Percentiles rank a stretch among this genome's conserved stretches.
Evolutionary conservation across 208 protist species (phyloP).

Genomic region (Leishmania major): DNA sequence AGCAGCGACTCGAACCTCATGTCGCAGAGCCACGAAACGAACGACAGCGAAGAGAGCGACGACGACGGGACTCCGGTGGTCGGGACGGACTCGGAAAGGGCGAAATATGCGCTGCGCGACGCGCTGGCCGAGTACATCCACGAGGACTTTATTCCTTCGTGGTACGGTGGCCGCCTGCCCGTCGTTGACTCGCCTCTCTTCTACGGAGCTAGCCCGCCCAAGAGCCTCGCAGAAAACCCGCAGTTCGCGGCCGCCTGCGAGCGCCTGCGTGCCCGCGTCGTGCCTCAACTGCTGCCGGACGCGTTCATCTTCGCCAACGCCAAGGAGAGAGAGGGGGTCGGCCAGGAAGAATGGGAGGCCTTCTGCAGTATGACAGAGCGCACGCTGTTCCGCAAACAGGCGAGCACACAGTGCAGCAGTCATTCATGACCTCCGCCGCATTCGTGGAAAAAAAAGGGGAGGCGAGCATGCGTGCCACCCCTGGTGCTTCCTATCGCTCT

Average conservation of each 20-base stretch:
- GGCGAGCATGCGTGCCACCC: neutral
- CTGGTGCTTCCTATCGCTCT: neutral
- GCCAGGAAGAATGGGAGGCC: conserved; percentile 33
- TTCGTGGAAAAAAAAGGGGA: neutral
- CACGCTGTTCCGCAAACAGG: conserved; percentile 14
- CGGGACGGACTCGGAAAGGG: conserved; percentile 21
- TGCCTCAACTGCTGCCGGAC: conserved; percentile 53
- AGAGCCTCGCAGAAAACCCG: conserved; percentile 24
- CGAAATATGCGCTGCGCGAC: conserved; percentile 38
- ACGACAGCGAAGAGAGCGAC: conserved; percentile 38
- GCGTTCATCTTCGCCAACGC: conserved; percentile 38
- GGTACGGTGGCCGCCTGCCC: conserved; percentile 47
- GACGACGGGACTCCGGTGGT: conserved; percentile 6
- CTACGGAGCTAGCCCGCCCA: conserved; percentile 40
- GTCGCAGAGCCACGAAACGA: conserved; percentile 9
- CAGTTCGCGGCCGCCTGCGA: conserved; percentile 29
- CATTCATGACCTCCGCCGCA: neutral
- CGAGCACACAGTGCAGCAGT: neutral
- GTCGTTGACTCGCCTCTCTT: conserved; percentile 30
- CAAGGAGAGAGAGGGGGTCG: conserved; percentile 32
- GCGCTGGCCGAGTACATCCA: conserved; percentile 51
- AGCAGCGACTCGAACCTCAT: conserved; percentile 19
- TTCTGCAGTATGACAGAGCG: conserved; percentile 17
- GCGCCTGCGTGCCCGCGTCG: conserved; percentile 30
- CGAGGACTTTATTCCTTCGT: conserved; percentile 45